Evolutionary conservation across 2,329 filamentous ascomycete genomes (phyloP).

Genomic region (Coniochaeta hoffmannii): DNA sequence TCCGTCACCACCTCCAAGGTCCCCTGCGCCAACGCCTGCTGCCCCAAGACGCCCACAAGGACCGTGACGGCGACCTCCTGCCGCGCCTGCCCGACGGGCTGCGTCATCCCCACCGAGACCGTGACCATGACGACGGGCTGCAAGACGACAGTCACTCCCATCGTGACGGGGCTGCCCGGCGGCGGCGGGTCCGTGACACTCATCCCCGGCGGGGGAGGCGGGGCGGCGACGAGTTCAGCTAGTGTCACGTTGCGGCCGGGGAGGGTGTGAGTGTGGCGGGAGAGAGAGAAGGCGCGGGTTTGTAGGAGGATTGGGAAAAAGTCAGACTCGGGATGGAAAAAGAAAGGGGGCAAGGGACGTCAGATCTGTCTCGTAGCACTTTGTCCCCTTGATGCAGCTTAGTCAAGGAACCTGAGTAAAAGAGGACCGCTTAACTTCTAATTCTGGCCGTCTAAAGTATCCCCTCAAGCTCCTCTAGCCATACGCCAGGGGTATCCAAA

Average conservation of each 20-base stretch:
- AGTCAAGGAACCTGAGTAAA: not conserved
- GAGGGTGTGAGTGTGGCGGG: not conserved
- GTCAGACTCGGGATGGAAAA: not conserved
- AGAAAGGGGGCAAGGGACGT: not conserved
- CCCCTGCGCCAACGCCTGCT: constrained; percentile 30
- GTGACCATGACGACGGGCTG: constrained; percentile 16
- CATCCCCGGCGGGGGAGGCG: not conserved
- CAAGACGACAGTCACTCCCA: constrained; percentile 2
- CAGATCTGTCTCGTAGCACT: not conserved
- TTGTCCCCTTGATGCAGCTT: too few relatives aligned
- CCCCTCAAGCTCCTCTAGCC: not conserved
- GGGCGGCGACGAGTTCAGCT: too few relatives aligned
- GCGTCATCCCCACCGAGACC: constrained; percentile 15
- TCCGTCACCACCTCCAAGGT: constrained; percentile 23
- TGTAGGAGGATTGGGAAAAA: not conserved
- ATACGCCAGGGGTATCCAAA: not conserved
- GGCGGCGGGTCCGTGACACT: constrained; percentile 3
- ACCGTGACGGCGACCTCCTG: constrained; percentile 14
- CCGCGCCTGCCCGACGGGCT: constrained; percentile 18
- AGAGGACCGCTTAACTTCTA: not conserved
- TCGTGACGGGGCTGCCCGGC: constrained; percentile 1
- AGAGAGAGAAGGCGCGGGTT: not conserved
- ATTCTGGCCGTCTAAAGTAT: not conserved
- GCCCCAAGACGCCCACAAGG: constrained; percentile 25
- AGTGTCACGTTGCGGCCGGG: not conserved